Evolutionary conservation across 148 eudicot genomes (phyloP).

Genomic region (Cornus suecica): DNA sequence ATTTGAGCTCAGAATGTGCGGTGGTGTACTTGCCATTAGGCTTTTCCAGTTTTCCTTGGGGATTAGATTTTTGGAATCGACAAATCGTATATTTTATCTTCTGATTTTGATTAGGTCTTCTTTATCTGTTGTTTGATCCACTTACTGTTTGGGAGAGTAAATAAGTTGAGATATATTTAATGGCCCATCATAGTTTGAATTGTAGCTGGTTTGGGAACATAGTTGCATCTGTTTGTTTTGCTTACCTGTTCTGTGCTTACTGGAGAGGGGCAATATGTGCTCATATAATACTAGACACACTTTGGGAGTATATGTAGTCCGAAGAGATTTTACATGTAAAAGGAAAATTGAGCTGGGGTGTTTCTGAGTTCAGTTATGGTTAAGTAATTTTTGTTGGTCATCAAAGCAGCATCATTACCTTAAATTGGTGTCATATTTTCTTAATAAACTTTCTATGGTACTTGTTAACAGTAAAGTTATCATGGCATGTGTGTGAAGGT

Average conservation of each 20-base stretch:
- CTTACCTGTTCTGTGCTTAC: background rate
- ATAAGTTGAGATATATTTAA: background rate
- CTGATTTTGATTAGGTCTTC: background rate
- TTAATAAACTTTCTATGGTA: background rate
- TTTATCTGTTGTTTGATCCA: background rate
- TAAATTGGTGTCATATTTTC: background rate
- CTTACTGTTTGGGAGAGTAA: background rate
- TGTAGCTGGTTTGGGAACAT: background rate
- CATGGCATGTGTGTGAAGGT: no score
- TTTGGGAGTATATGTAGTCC: background rate
- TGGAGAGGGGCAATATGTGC: background rate
- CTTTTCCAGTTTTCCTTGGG: no score
- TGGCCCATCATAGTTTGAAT: background rate
- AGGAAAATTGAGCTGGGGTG: background rate
- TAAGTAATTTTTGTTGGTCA: background rate
- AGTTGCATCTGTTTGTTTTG: background rate
- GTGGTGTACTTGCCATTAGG: no score
- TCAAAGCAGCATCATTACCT: no score
- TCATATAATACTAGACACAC: background rate
- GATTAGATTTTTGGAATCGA: background rate
- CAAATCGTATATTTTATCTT: no score
- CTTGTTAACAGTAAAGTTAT: background rate
- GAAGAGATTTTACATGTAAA: background rate
- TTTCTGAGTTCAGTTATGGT: background rate
- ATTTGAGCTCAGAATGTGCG: no score